These are phyloP conservation scores for Penicillium bialowiezense DNA, from an alignment of 495 filamentous ascomycete genomes.

Conservation along the genomic window DNA sequence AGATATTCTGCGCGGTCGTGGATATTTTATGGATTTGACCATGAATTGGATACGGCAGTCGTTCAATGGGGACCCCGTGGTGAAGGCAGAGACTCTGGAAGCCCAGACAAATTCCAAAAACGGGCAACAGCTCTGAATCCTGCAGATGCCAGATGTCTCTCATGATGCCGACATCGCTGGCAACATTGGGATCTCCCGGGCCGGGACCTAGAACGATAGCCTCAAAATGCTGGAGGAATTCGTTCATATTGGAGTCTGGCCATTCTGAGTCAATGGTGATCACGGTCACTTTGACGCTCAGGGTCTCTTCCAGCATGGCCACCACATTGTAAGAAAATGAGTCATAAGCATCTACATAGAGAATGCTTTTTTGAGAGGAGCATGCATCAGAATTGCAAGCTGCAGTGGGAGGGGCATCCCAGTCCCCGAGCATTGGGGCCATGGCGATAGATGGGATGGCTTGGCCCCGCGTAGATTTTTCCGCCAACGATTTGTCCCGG, in stretches of 20 bases:
- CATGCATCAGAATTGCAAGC: background rate
- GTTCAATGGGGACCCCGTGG: constrained; percentile 62
- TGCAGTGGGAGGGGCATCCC: constrained; percentile 12
- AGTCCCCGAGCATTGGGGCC: constrained; percentile 36
- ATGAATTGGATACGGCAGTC: constrained; percentile 68
- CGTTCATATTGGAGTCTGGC: constrained; percentile 38
- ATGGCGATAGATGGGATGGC: constrained; percentile 16
- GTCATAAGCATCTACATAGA: constrained; percentile 93
- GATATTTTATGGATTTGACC: constrained; percentile 69
- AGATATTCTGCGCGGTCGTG: constrained; percentile 51
- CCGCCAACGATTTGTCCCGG: too few relatives aligned
- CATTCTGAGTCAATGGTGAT: constrained; percentile 66
- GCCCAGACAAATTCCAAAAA: constrained; percentile 88
- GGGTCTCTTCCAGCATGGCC: constrained; percentile 63
- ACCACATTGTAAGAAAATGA: constrained; percentile 95
- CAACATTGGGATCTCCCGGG: constrained; percentile 61
- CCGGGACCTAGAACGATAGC: constrained; percentile 81
- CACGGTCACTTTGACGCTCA: constrained; percentile 63
- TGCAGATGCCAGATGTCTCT: constrained; percentile 68
- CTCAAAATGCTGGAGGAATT: constrained; percentile 59
- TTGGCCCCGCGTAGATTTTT: background rate
- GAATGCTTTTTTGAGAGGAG: constrained; percentile 47
- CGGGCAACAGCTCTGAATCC: constrained; percentile 58
- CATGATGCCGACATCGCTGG: constrained; percentile 75
- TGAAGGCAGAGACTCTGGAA: constrained; percentile 78